phyloP scores from a whole-genome alignment of 2,329 filamentous ascomycete species.

The Cladosporium phlei region DNA sequence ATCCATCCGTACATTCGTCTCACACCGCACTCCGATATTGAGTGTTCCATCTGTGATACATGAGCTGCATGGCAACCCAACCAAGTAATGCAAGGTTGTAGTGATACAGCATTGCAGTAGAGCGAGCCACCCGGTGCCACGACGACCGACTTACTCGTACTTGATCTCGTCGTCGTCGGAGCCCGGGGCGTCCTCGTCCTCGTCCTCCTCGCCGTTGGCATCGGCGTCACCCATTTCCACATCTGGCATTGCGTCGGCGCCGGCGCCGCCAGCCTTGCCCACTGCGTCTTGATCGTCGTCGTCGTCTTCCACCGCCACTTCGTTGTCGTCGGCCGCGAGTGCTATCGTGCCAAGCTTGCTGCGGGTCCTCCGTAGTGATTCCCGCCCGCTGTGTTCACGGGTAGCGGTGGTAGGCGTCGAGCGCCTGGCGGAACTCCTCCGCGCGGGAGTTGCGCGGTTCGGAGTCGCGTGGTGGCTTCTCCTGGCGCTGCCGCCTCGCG shows the following conservation, averaged over 20 bases:
- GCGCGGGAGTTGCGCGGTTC: constrained; percentile 8
- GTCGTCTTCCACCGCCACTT: constrained; percentile 24
- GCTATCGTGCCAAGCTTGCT: constrained; percentile 41
- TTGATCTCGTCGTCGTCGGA: constrained; percentile 28
- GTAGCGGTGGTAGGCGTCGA: constrained; percentile 3
- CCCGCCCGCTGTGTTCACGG: constrained; percentile 2
- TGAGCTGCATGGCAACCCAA: too few relatives aligned
- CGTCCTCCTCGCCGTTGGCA: constrained; percentile 14
- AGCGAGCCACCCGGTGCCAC: constrained; percentile 2
- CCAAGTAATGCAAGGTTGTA: not conserved
- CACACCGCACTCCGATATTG: constrained; percentile 8
- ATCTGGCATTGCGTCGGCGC: constrained; percentile 15
- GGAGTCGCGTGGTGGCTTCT: constrained; percentile 25
- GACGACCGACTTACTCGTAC: too few relatives aligned
- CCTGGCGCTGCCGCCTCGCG: constrained; percentile 24
- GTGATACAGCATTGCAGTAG: constrained; percentile 7
- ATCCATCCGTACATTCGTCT: too few relatives aligned
- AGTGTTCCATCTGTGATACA: too few relatives aligned
- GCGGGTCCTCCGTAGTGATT: constrained; percentile 33
- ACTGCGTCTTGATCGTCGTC: constrained; percentile 26
- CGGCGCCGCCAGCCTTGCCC: constrained; percentile 19
- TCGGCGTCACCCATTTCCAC: constrained; percentile 15
- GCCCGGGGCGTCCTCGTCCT: constrained; percentile 22
- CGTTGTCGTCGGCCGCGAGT: constrained; percentile 25
- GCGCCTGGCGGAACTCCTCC: constrained; percentile 12